Conservation (phyloP, 2,329 filamentous ascomycete genomes). For the Trichoderma pleuroti region DNA sequence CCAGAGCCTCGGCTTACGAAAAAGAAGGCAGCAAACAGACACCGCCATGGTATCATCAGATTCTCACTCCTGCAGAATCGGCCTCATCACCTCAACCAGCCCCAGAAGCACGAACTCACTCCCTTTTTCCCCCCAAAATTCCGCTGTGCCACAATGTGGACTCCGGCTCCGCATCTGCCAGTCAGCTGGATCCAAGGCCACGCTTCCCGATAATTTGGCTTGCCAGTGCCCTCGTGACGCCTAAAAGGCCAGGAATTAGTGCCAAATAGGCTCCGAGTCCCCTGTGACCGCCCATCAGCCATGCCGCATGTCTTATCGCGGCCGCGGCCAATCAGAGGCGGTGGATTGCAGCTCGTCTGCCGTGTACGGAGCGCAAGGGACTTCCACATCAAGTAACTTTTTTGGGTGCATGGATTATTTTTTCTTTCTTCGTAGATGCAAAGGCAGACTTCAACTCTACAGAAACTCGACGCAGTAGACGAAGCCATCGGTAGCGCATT, state of each 20-base stretch:
- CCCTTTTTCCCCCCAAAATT: background rate
- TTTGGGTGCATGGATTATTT: background rate
- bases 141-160: background rate
- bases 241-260: background rate
- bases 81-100: slow-evolving; percentile 1
- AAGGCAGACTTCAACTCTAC: background rate
- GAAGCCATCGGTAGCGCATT: background rate
- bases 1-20: background rate
- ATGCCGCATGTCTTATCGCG: background rate
- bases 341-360: background rate
- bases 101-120: slow-evolving; percentile 6
- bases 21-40: background rate
- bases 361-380: background rate
- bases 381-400: background rate
- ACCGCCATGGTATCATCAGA: background rate
- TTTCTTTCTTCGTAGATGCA: background rate
- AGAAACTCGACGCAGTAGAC: background rate
- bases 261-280: background rate
- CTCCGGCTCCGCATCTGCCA: background rate
- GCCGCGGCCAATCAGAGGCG: background rate
- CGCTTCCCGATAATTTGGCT: background rate
- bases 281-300: background rate
- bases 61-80: background rate
- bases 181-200: background rate
- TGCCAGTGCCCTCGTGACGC: background rate